A percentile compares a stretch with the other conserved stretches of the same genome.
Evolutionary conservation across 1,284 basidiomycete species (phyloP).

Genomic region (Cryptococcus sp.): DNA sequence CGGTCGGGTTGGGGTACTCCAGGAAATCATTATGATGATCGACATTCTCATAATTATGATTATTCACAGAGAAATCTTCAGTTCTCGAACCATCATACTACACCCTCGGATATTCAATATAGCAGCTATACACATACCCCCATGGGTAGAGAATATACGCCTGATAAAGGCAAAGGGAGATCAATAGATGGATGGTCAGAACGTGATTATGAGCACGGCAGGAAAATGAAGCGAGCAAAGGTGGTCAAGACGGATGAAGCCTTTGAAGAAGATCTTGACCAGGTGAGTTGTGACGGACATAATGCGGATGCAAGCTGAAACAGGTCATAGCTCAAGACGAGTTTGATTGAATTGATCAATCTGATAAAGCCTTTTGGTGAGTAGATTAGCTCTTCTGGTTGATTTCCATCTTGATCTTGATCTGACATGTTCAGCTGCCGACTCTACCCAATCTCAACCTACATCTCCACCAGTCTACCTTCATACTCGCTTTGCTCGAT

Average conservation of each 20-base stretch:
- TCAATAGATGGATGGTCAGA: neutral
- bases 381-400: neutral
- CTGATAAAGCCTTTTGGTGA: conserved; percentile 27
- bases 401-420: too few relatives aligned
- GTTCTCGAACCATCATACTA: too few relatives aligned
- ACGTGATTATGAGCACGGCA: neutral
- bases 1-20: too few relatives aligned
- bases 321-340: conserved; percentile 20
- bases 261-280: conserved; percentile 9
- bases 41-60: too few relatives aligned
- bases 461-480: conserved; percentile 29
- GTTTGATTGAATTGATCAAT: conserved; percentile 24
- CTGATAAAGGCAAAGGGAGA: too few relatives aligned
- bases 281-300: neutral
- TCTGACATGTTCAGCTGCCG: conserved; percentile 2
- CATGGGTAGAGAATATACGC: too few relatives aligned
- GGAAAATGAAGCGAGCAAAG: neutral
- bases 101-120: too few relatives aligned
- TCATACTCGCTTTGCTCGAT: conserved; percentile 25
- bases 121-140: too few relatives aligned
- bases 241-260: neutral
- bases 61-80: too few relatives aligned
- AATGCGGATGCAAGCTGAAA: too few relatives aligned
- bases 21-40: too few relatives aligned
- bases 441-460: conserved; percentile 13